Evolutionary conservation across 2,329 filamentous ascomycete genomes (phyloP).

Genomic region (Monosporascus ibericus): DNA sequence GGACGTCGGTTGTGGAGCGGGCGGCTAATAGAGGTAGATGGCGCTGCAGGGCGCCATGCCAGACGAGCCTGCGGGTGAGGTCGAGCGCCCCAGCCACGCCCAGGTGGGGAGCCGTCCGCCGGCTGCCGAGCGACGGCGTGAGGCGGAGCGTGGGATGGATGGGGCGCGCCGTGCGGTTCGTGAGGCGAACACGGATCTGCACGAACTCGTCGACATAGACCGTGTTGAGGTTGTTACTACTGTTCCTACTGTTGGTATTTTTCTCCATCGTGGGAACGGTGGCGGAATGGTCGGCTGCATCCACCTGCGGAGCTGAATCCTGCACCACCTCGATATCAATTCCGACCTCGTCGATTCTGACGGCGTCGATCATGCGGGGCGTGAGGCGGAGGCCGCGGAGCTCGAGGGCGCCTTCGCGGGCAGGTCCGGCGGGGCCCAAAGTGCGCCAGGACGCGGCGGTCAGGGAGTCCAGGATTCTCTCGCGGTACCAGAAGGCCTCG

Average conservation of each 20-base stretch:
- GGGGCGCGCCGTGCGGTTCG: constrained; percentile 62
- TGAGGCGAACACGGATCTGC: constrained; percentile 63
- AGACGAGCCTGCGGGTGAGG: constrained; percentile 73
- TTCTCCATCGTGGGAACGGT: too few relatives aligned
- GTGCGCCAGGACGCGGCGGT: constrained; percentile 63
- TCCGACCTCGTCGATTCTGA: constrained; percentile 73
- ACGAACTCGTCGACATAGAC: constrained; percentile 57
- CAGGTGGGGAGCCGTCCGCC: constrained; percentile 42
- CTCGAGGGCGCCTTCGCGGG: constrained; percentile 63
- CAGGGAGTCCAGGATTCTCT: constrained; percentile 67
- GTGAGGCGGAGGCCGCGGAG: constrained; percentile 69
- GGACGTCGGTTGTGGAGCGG: constrained; percentile 52
- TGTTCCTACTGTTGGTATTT: constrained; percentile 16
- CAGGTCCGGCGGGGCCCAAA: constrained; percentile 28
- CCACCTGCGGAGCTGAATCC: too few relatives aligned
- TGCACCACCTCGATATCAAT: constrained; percentile 53
- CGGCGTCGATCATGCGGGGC: constrained; percentile 72
- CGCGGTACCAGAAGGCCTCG: constrained; percentile 88
- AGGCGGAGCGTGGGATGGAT: constrained; percentile 70
- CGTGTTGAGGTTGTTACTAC: constrained; percentile 13
- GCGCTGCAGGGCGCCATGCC: constrained; percentile 80
- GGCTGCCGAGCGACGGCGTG: constrained; percentile 61
- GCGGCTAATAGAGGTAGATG: constrained; percentile 58
- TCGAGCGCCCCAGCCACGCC: constrained; percentile 69
- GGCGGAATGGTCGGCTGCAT: too few relatives aligned